phyloP scores from a whole-genome alignment of 441 rosid genomes.

The Hypseocharis bilobata region DNA sequence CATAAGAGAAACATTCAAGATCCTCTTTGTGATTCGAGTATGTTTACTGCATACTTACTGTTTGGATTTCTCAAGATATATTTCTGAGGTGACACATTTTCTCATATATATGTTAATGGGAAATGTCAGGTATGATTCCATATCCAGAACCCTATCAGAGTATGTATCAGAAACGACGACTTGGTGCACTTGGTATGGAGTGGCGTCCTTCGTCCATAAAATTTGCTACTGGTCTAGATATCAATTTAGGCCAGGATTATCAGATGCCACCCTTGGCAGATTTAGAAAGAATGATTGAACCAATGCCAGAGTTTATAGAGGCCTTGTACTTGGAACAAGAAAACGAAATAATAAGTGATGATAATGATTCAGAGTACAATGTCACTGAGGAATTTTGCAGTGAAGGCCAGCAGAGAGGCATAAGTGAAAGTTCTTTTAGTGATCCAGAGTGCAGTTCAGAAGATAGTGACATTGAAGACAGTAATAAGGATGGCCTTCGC shows the following conservation, averaged over 20 bases:
- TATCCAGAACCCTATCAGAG: conserved; percentile 77
- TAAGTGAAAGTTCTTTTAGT: conserved; percentile 41
- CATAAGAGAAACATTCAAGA: conserved; percentile 63
- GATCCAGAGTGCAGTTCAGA: conserved; percentile 50
- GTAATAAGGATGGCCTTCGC: conserved; percentile 38
- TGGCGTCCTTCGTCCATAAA: conserved; percentile 50
- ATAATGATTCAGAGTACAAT: conserved; percentile 61
- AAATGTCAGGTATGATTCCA: conserved; percentile 56
- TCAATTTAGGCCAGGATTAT: conserved; percentile 63
- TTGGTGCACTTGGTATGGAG: conserved; percentile 65
- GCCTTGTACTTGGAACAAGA: conserved; percentile 71
- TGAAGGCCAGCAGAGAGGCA: conserved; percentile 50
- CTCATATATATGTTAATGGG: conserved; percentile 23
- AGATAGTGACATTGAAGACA: conserved; percentile 43
- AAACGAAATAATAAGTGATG: conserved; percentile 54
- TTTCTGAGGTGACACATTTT: conserved; percentile 19
- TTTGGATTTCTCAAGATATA: conserved; percentile 20
- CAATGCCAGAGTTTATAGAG: conserved; percentile 61
- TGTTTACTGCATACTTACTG: conserved; percentile 16
- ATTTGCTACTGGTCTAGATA: conserved; percentile 58
- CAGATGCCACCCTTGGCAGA: conserved; percentile 67
- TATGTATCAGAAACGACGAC: conserved; percentile 63
- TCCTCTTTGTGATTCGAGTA: conserved; percentile 68
- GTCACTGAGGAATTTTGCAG: conserved; percentile 48
- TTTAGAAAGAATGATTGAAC: conserved; percentile 60